phyloP scores from a whole-genome alignment of 371 early-diverging fungal genomes.

The Apophysomyces elegans region DNA sequence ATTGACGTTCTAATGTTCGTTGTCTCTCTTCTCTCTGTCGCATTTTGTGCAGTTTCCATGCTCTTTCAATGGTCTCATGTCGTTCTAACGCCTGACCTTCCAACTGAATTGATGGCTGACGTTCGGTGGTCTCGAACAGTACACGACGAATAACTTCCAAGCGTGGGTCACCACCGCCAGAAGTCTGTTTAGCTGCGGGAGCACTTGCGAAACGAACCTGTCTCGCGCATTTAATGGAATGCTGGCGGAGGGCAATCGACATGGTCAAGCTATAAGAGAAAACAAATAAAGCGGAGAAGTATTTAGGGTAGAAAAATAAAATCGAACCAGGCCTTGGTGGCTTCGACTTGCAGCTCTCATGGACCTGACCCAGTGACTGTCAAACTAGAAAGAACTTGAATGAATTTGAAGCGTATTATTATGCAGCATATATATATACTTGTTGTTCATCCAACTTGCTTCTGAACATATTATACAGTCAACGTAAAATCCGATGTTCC shows the following conservation, averaged over 20 bases:
- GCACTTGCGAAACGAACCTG: conserved; percentile 15
- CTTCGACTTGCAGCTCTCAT: too few species aligned
- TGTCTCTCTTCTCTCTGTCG: conserved; percentile 62
- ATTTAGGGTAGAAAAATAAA: neutral
- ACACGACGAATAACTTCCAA: conserved; percentile 77
- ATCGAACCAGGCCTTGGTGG: too few species aligned
- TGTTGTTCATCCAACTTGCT: too few species aligned
- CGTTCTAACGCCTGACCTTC: conserved; percentile 60
- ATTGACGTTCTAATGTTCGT: conserved; percentile 68
- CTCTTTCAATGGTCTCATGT: conserved; percentile 79
- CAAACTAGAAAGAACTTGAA: too few species aligned
- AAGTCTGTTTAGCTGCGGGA: conserved; percentile 9
- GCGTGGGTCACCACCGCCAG: conserved; percentile 57
- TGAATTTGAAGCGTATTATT: too few species aligned
- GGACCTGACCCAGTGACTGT: too few species aligned
- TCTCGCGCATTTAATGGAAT: conserved; percentile 3
- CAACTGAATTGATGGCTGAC: conserved; percentile 39
- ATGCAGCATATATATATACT: too few species aligned
- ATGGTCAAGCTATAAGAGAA: neutral
- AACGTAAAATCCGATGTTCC: too few species aligned
- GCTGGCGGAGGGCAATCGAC: conserved; percentile 8
- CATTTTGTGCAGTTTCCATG: conserved; percentile 71
- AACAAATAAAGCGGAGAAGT: neutral
- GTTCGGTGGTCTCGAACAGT: conserved; percentile 65
- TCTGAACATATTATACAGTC: too few species aligned